phyloP scores from a whole-genome alignment of 805 yeast species.

The Yamadazyma kitorensis region DNA sequence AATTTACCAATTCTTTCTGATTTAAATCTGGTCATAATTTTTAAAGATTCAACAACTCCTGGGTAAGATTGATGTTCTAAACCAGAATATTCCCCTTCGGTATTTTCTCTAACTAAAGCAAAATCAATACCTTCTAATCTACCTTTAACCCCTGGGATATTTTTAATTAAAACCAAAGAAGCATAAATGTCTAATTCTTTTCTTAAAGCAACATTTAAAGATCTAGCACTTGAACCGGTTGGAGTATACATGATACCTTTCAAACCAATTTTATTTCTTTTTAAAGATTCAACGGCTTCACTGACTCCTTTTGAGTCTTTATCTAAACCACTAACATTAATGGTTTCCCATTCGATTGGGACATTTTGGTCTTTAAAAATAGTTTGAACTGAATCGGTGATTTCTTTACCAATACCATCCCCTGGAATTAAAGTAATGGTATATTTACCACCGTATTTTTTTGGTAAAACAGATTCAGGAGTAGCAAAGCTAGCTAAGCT shows the following conservation, averaged over 20 bases:
- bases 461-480: conserved; percentile 68
- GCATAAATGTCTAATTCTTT: conserved; percentile 96
- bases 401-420: conserved; percentile 97
- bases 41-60: conserved; percentile 95
- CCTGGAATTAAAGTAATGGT: conserved; percentile 96
- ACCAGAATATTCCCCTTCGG: conserved; percentile 99
- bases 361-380: conserved; percentile 84
- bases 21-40: conserved; percentile 90
- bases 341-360: conserved; percentile 88
- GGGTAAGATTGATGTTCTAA: conserved; percentile 96
- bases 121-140: conserved; percentile 86
- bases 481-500: conserved; percentile 56
- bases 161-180: conserved; percentile 88
- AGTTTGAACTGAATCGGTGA: conserved; percentile 88
- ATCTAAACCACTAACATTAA: conserved; percentile 46
- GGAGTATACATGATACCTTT: conserved; percentile 96
- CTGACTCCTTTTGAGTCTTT: conserved; percentile 66
- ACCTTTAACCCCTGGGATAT: conserved; percentile 90
- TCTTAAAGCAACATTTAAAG: conserved; percentile 94
- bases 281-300: conserved; percentile 85
- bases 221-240: conserved; percentile 69
- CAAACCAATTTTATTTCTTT: conserved; percentile 95
- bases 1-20: conserved; percentile 97
- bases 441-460: conserved; percentile 92
- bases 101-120: conserved; percentile 96